Percentiles rank a stretch among this genome's conserved stretches.
Conservation (phyloP, 139 green algal genomes). For the Coccomyxa sp. region DNA sequence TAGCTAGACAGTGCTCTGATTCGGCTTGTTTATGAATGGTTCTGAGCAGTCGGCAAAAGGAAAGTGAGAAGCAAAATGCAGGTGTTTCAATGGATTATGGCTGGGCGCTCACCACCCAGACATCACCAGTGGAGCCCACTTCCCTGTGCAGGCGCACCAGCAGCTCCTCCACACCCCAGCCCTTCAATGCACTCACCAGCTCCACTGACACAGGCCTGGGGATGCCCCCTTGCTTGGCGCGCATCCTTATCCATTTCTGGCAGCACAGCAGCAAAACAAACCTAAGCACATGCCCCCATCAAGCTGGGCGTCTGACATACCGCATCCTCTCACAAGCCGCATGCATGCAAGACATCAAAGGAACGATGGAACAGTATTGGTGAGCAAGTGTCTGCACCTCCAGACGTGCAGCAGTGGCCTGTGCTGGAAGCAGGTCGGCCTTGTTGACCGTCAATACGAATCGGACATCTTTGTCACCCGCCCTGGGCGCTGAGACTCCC, state of each 20-base stretch:
- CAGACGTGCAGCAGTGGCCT: constrained; percentile 38
- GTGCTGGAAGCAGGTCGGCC: constrained; percentile 78
- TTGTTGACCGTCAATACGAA: constrained; percentile 94
- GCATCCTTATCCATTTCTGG: constrained; percentile 56
- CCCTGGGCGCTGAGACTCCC: neutral
- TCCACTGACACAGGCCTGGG: constrained; percentile 49
- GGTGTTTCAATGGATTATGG: too few species aligned
- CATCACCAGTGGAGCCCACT: constrained; percentile 67
- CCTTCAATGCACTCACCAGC: constrained; percentile 51
- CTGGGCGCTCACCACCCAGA: constrained; percentile 79
- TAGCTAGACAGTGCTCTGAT: too few species aligned
- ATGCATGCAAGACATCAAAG: neutral
- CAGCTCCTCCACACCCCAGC: constrained; percentile 45
- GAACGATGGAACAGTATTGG: neutral
- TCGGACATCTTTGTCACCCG: constrained; percentile 24
- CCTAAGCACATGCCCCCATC: neutral
- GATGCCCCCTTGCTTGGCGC: constrained; percentile 45
- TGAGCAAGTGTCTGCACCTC: constrained; percentile 23
- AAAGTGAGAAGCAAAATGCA: too few species aligned
- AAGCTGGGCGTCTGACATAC: neutral
- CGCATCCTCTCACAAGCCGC: neutral
- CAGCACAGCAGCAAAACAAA: neutral
- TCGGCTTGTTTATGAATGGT: neutral
- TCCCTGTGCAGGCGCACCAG: constrained; percentile 42
- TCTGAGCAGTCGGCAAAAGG: too few species aligned